Base-by-base conservation (phyloP, 2,329 filamentous ascomycete genomes). In the Aureobasidium subglaciale region DNA sequence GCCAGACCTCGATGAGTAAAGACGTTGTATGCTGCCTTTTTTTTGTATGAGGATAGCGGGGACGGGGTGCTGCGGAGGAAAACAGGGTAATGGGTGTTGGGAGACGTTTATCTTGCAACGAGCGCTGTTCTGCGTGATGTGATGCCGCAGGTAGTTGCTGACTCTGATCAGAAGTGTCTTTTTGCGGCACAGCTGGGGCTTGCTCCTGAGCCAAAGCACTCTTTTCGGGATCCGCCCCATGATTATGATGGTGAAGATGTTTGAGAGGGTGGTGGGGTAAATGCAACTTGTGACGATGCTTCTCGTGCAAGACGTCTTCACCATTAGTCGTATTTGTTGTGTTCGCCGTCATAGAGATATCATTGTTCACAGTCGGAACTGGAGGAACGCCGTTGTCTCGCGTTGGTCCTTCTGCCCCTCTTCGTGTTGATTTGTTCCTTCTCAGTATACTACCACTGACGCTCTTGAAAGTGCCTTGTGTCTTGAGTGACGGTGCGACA, bases 401-500 rank as follows among this genome's bases (percentile, higher is more conserved):
- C 60, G 35, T 56, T 49, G 54, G 60, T 67, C 69, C 64, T 68
- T 76, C 63, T 66, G 74, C 68, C 61, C 71, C 73, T 68, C 61
- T 63, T 59, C 72, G 65, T 59, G 75, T 71, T 35, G 77, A 76
- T 48, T 73, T 74, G 49, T 79, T 77, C 56, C 79, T 75, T n/a
- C 87, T 84, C 67, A 95, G 91, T 25, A 96, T 85, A 68, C 87
- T 93, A 24, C 86, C 87, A 6, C 83, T 80, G 5, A 89, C 66
- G 58, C 70, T 75, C 58, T 75, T 75, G 0, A 77, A 69, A 9
- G 69, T 68, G 18, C 68, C 65, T 6, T 64, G 63, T n/a, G 62
- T 50, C 49, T 63, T 63, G 3, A 65, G 61, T 1, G 67, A 60
- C 4, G 63, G 56, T 24, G 62, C 53, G 10, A 58, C 41, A 2